These are phyloP conservation scores for Cydonia oblonga DNA, from an alignment of 331 rosid genomes.

Conservation along the genomic window DNA sequence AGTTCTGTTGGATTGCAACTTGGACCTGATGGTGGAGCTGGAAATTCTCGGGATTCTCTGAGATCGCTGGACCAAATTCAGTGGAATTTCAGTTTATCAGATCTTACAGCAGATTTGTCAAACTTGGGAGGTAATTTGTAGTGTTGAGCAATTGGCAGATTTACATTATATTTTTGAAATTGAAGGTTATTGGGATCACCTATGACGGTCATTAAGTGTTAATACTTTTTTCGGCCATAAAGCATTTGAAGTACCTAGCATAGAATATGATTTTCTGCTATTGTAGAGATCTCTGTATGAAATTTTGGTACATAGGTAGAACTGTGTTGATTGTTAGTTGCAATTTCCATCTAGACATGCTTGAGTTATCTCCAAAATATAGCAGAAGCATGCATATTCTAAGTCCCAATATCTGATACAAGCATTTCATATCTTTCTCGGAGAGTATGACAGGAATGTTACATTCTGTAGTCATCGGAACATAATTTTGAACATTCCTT, in stretches of 20 bases:
- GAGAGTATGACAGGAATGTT: neutral
- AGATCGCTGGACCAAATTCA: conserved; percentile 81
- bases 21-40: conserved; percentile 64
- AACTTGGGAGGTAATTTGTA: conserved; percentile 73
- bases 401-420: neutral
- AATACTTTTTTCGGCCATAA: neutral
- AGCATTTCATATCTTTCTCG: neutral
- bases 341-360: neutral
- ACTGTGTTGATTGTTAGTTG: neutral
- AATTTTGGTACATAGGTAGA: neutral
- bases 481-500: neutral
- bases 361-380: neutral
- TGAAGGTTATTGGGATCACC: neutral
- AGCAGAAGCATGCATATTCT: neutral
- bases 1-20: conserved; percentile 85
- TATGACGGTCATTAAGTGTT: neutral
- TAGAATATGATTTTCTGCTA: neutral
- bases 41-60: conserved; percentile 54
- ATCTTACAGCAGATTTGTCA: conserved; percentile 85
- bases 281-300: neutral
- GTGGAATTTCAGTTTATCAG: conserved; percentile 88
- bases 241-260: neutral
- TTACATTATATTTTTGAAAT: neutral
- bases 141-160: neutral
- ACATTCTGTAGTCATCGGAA: neutral